Evolutionary conservation across 1,284 basidiomycete species (phyloP).

Genomic region (Phylloboletellus chloephorus): DNA sequence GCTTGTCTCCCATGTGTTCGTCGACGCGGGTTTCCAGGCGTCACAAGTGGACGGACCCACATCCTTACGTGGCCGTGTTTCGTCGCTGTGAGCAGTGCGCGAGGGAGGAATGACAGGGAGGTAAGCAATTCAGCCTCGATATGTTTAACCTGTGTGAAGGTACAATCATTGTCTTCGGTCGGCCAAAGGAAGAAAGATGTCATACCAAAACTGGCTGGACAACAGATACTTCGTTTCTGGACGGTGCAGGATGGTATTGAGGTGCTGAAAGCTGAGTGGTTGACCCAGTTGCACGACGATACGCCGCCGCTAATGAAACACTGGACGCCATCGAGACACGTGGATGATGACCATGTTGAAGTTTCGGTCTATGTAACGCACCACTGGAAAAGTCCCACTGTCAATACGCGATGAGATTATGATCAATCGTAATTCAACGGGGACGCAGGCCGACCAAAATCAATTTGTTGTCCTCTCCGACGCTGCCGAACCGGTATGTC

Average conservation of each 20-base stretch:
- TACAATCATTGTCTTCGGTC: no score
- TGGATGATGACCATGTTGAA: constrained; percentile 56
- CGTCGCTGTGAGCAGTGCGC: constrained; percentile 71
- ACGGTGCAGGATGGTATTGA: constrained; percentile 80
- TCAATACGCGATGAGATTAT: not conserved
- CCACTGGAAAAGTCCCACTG: constrained; percentile 91
- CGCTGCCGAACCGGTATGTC: constrained; percentile 87
- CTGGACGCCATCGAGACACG: constrained; percentile 72
- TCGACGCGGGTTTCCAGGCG: constrained; percentile 25
- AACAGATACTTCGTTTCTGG: constrained; percentile 82
- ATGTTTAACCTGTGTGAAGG: constrained; percentile 61
- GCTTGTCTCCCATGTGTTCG: constrained; percentile 30
- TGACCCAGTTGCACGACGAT: constrained; percentile 52
- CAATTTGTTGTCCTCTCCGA: constrained; percentile 91
- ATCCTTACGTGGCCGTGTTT: constrained; percentile 71
- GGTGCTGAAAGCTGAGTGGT: constrained; percentile 50
- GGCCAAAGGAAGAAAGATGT: constrained; percentile 19
- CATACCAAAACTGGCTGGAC: constrained; percentile 87
- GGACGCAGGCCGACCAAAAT: constrained; percentile 56
- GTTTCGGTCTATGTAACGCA: constrained; percentile 69
- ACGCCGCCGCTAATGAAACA: constrained; percentile 52
- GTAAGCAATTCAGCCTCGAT: constrained; percentile 75
- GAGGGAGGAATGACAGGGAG: constrained; percentile 64
- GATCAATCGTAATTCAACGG: not conserved
- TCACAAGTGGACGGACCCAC: constrained; percentile 74